Conservation (phyloP, 2,329 filamentous ascomycete species). For the Phialophora expanda region DNA sequence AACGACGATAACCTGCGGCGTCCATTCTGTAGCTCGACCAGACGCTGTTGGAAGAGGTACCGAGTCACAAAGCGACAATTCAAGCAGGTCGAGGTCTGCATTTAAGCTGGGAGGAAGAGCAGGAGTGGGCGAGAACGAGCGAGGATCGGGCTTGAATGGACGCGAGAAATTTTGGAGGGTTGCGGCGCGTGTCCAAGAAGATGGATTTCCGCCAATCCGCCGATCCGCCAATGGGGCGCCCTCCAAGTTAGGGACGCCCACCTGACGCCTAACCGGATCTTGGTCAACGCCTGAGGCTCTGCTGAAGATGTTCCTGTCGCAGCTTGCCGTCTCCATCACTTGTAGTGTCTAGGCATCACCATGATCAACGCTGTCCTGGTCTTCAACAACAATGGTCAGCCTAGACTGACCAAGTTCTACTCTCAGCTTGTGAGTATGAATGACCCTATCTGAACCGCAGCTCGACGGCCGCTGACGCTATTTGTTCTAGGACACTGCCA, state of each 20-base stretch:
- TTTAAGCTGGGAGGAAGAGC: constrained; percentile 9
- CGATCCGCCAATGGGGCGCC: not conserved
- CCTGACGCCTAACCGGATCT: not conserved
- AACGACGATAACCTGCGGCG: constrained; percentile 26
- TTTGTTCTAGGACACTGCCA: constrained; percentile 79
- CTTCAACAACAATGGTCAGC: constrained; percentile 98
- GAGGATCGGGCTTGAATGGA: not conserved
- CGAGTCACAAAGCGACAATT: constrained; percentile 29
- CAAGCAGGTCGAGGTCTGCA: constrained; percentile 25
- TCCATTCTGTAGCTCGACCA: constrained; percentile 30
- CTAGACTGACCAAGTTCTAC: constrained; percentile 97
- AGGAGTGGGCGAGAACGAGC: not conserved
- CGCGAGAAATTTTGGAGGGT: constrained; percentile 11
- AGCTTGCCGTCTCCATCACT: not conserved
- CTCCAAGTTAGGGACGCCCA: not conserved
- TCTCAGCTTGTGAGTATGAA: constrained; percentile 76
- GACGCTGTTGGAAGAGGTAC: constrained; percentile 27
- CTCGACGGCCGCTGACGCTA: constrained; percentile 14
- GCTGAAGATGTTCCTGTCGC: not conserved
- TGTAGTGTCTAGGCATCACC: constrained; percentile 28
- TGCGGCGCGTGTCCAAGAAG: constrained; percentile 10
- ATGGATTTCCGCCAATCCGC: constrained; percentile 11
- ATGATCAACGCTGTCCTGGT: constrained; percentile 99
- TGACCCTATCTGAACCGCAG: not conserved
- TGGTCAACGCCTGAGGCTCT: not conserved